These are phyloP conservation scores for Apiospora pterosperma DNA, from an alignment of 2,329 filamentous ascomycete genomes.

Conservation along the genomic window DNA sequence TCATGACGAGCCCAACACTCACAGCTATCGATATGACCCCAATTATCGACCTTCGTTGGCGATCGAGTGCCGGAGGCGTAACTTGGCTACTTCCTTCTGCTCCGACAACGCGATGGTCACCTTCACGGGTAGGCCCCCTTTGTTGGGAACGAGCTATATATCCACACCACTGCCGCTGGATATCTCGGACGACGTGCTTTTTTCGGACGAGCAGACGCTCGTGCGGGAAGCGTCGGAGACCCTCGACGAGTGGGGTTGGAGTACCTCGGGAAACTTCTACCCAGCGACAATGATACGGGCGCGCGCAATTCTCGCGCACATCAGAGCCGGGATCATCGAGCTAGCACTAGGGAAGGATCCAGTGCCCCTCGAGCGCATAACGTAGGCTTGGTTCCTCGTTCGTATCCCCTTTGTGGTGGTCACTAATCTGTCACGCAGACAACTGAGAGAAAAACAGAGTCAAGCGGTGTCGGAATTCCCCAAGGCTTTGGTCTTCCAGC, in stretches of 20 bases:
- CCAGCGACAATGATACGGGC: slow-evolving; percentile 28
- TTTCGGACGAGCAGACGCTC: slow-evolving; percentile 25
- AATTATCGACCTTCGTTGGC: slow-evolving; percentile 16
- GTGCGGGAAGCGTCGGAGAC: slow-evolving; percentile 17
- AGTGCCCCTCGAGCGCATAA: neutral
- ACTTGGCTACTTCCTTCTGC: neutral
- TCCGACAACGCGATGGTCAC: slow-evolving; percentile 35
- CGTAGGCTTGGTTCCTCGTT: neutral
- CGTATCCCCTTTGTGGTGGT: no score
- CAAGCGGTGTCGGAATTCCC: slow-evolving; percentile 30
- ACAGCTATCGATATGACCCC: slow-evolving; percentile 20
- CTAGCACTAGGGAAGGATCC: slow-evolving; percentile 43
- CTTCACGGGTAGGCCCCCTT: slow-evolving; percentile 39
- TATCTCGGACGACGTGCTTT: slow-evolving; percentile 32
- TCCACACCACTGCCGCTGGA: slow-evolving; percentile 38
- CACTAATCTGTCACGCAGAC: neutral
- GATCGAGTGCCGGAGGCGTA: slow-evolving; percentile 21
- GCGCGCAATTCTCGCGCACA: slow-evolving; percentile 36
- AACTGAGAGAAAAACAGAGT: neutral
- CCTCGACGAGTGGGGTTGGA: slow-evolving; percentile 36
- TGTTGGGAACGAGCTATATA: slow-evolving; percentile 31
- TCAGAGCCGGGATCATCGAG: slow-evolving; percentile 58
- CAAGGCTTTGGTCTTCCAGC: slow-evolving; percentile 33
- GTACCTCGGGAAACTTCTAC: slow-evolving; percentile 25
- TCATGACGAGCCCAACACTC: slow-evolving; percentile 43